These are phyloP conservation scores for Gloeophyllum trabeum DNA, from an alignment of 768 basidiomycete species.

Conservation along the genomic window DNA sequence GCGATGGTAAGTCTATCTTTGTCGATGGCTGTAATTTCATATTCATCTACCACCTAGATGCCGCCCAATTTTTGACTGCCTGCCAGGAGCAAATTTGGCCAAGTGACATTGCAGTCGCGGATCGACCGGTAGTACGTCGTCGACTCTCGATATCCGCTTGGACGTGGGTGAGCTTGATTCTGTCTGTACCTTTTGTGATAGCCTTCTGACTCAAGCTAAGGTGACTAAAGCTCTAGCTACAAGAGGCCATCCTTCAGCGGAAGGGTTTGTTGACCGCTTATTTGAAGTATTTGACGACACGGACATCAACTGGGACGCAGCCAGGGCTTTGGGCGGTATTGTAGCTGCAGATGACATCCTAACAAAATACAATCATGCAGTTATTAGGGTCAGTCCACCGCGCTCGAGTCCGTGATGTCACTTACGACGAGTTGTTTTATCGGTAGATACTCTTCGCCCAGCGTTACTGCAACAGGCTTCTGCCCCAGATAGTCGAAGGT, in stretches of 20 bases:
- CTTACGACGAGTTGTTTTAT: background rate
- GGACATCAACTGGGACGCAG: conserved; percentile 59
- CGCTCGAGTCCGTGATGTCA: background rate
- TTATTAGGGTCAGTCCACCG: conserved; percentile 49
- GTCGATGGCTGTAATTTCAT: conserved; percentile 2
- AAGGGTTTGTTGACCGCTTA: conserved; percentile 47
- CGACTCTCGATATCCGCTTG: conserved; percentile 44
- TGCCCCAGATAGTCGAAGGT: conserved; percentile 67
- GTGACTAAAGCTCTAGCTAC: conserved; percentile 72
- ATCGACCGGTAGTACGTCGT: conserved; percentile 26
- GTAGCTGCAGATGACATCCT: conserved; percentile 49
- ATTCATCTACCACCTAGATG: conserved; percentile 22
- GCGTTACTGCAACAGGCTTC: conserved; percentile 57
- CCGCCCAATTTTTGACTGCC: conserved; percentile 30
- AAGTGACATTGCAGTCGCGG: conserved; percentile 26
- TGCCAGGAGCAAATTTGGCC: conserved; percentile 39
- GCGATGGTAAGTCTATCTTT: conserved; percentile 37
- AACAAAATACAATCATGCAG: conserved; percentile 68
- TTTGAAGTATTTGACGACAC: conserved; percentile 64
- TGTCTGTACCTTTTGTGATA: too few relatives aligned
- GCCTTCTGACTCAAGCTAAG: too few relatives aligned
- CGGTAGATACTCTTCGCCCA: conserved; percentile 71
- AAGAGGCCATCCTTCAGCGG: conserved; percentile 51
- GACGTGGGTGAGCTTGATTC: conserved; percentile 58
- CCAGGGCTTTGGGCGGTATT: conserved; percentile 61